A percentile compares a stretch with the other conserved stretches of the same genome.
These are phyloP conservation scores for Calonectria pseudoreteaudii DNA, from an alignment of 2,329 filamentous ascomycete species.

Conservation along the genomic window DNA sequence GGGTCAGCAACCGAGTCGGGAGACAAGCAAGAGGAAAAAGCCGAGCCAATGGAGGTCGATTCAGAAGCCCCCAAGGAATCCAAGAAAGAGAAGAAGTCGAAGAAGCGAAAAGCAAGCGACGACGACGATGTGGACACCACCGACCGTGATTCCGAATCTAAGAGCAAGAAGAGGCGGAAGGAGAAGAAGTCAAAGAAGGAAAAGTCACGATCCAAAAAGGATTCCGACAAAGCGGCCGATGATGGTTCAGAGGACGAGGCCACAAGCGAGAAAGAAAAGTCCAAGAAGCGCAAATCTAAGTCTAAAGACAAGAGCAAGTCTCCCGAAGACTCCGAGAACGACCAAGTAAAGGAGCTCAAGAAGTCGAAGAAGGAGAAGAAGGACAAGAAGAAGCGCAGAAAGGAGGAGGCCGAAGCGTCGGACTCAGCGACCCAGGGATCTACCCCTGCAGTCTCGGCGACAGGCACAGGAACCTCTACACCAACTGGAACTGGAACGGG, in stretches of 20 bases:
- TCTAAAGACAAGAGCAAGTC: conserved; percentile 43
- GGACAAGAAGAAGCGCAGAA: conserved; percentile 64
- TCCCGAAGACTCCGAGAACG: conserved; percentile 42
- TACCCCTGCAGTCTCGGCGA: conserved; percentile 45
- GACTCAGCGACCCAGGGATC: conserved; percentile 35
- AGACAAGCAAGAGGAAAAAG: conserved; percentile 29
- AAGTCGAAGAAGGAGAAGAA: conserved; percentile 57
- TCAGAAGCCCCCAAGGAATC: conserved; percentile 38
- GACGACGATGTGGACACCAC: conserved; percentile 45
- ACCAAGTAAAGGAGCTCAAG: conserved; percentile 44
- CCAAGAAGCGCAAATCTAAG: conserved; percentile 50
- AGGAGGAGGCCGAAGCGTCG: conserved; percentile 48
- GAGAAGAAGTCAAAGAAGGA: conserved; percentile 55
- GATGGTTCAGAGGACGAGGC: conserved; percentile 35
- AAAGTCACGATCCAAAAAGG: conserved; percentile 47
- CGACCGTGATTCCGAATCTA: conserved; percentile 45
- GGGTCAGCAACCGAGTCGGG: conserved; percentile 22
- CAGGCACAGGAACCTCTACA: conserved; percentile 52
- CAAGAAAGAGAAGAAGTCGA: conserved; percentile 60
- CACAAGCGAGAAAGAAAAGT: conserved; percentile 41
- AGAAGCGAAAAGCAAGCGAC: conserved; percentile 62
- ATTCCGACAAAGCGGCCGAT: conserved; percentile 24
- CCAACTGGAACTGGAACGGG: conserved; percentile 58
- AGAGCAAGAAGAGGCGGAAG: conserved; percentile 52
- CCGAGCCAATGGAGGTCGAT: conserved; percentile 38